Base-by-base conservation (phyloP, 2,329 filamentous ascomycete species). In the Fusarium setosum region DNA sequence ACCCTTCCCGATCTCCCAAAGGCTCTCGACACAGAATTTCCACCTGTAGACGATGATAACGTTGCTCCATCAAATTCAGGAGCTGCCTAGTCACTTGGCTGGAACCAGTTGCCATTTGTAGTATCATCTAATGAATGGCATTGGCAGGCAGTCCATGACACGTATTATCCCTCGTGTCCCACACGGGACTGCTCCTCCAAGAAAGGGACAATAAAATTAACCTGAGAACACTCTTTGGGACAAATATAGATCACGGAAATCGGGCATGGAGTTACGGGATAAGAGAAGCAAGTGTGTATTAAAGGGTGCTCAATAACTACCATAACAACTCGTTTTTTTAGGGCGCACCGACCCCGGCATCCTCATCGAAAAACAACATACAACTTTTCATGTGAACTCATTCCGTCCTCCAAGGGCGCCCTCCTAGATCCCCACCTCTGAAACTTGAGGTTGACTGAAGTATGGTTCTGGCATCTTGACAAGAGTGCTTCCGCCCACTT, bases 21-120 rank as follows among this genome's bases (percentile, higher is more conserved):
- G 26, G 63, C 68, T 21, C 71, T 80, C 4, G 78, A 79, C 41
- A 63, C 68, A 10, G 76, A 79, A 11, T 79, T 79, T 20, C 77
- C 78, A 3, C 73, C 79, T 9, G 66, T 70, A 15, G 60, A 69
- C 8, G 70, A 70, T 18, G 47, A 71, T 12, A 9, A 21, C 7
- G 12, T 37, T 38, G 11, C 47, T n/a, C 31, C 55, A 6, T 48
- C 56, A n/a, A 48, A 38, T 32, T 18, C 42, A 11, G 61, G 17
- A 11, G 23, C 44, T 44, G 41, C 57, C 15, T 67, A 24, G 35
- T 17, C 15, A 17, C 10, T 13, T 15, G 11, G 21, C 6, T 34
- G 12, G 26, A 9, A 32, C 21, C 24, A 26, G 15, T 26, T 20
- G n/a, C 13, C 56, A 24, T 37, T 64, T 32, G 48, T 48, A 17